Percentiles rank a stretch among this genome's conserved stretches.
Conservation (phyloP, 148 eudicot genomes). For the Heliamphora exappendiculata region DNA sequence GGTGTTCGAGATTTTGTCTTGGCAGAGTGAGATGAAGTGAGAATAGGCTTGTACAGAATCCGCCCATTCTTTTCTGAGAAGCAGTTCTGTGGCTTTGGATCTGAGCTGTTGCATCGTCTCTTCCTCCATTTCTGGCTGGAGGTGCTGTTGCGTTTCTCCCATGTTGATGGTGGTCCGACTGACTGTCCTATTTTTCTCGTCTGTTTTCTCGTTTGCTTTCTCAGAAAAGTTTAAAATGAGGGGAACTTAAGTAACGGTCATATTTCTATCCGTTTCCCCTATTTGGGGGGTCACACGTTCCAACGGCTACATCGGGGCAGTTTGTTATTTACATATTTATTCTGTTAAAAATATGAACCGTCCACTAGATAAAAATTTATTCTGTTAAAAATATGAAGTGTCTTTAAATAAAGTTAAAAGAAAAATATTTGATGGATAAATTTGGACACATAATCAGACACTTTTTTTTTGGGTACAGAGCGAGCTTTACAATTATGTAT, state of each 20-base stretch:
- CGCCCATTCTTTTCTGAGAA: conserved; percentile 67
- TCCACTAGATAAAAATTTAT: too few relatives aligned
- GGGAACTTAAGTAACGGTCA: conserved; percentile 40
- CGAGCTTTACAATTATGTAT: too few relatives aligned
- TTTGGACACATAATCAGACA: too few relatives aligned
- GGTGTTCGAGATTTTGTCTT: conserved; percentile 27
- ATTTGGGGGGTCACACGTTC: not conserved
- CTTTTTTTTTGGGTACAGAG: too few relatives aligned
- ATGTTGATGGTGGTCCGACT: not conserved
- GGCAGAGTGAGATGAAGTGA: conserved; percentile 53
- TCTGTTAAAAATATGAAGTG: too few relatives aligned
- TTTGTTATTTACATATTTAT: not conserved
- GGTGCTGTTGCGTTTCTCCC: conserved; percentile 3
- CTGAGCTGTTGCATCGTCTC: conserved; percentile 55
- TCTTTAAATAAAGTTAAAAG: too few relatives aligned
- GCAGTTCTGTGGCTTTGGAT: conserved; percentile 77
- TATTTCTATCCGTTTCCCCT: not conserved
- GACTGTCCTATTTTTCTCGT: not conserved
- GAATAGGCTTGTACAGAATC: conserved; percentile 54
- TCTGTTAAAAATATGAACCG: not conserved
- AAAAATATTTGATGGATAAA: too few relatives aligned
- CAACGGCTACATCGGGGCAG: not conserved
- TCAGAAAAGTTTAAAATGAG: conserved; percentile 19
- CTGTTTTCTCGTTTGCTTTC: not conserved
- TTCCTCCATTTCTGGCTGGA: conserved; percentile 35